Base-by-base conservation (phyloP, 2,329 filamentous ascomycete genomes). In the Lasiodiplodia citricola region DNA sequence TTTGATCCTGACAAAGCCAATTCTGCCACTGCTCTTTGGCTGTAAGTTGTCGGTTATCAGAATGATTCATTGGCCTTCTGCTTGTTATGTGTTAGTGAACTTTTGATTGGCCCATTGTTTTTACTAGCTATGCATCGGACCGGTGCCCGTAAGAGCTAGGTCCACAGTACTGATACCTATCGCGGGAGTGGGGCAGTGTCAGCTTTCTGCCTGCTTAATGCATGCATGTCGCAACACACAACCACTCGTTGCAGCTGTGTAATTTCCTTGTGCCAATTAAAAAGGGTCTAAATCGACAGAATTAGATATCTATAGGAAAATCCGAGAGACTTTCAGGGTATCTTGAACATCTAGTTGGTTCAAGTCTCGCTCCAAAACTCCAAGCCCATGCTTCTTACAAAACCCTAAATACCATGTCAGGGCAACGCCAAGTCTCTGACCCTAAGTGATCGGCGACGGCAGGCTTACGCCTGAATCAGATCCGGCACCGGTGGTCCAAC, bases 401-500 rank as follows among this genome's bases (percentile, higher is more conserved):
- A n/a, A 38, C 31, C 28, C 23, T 25, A 31, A 28, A 28, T 4
- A 7, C 57, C 57, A 31, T 25, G 47, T 50, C 16, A 10, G 47
- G 41, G 31, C 41, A 63, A 63, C 13, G 47, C 60, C 44, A 52
- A 52, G 44, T 18, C 38, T 28, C 41, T 31, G 47, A n/a, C 60
- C 44, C 31, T 28, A 23, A 31, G 31, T 18, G 10, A 47, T 35
- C 18, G 23, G 18, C 51, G 23, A 56, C 14, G 18, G 31, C 14
- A 25, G 51, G 35, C 28, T 56, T 63, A 68, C 35, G 82, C 70
- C 71, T 91, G 86, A 70, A 94, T 92, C 74, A 94, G 80, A 79
- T 93, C 90, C 23, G 90, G 89, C 65, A 87, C 81, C 67, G 92
- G 88, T n/a, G 90, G 88, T 0, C 93, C 93, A 65, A 97, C 91